These are phyloP conservation scores for Nematocida homosporus DNA, from an alignment of 371 early-diverging fungal genomes.

Conservation along the genomic window DNA sequence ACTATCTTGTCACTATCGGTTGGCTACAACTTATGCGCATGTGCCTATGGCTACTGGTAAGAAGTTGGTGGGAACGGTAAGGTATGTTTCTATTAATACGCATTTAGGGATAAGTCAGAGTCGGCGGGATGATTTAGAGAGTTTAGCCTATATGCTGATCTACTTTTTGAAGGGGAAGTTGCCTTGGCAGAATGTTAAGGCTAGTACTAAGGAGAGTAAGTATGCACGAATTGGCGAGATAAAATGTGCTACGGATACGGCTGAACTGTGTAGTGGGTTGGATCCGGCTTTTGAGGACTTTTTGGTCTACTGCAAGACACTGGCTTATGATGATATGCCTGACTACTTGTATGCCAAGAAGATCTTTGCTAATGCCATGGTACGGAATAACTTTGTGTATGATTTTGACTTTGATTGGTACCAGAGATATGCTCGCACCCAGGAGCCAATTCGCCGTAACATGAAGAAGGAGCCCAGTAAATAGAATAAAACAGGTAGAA, in stretches of 20 bases:
- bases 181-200: slow-evolving; percentile 62
- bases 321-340: slow-evolving; percentile 89
- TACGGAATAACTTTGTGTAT: slow-evolving; percentile 43
- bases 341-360: slow-evolving; percentile 71
- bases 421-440: slow-evolving; percentile 24
- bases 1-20: slow-evolving; percentile 56
- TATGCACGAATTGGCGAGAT: slow-evolving; percentile 45
- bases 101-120: slow-evolving; percentile 56
- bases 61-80: slow-evolving; percentile 61
- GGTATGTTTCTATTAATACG: slow-evolving; percentile 63
- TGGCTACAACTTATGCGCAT: slow-evolving; percentile 46
- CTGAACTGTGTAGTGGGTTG: slow-evolving; percentile 49
- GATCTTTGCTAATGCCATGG: slow-evolving; percentile 51
- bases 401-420: slow-evolving; percentile 56
- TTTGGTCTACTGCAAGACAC: slow-evolving; percentile 80
- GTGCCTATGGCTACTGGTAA: slow-evolving; percentile 43
- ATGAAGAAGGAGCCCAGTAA: slow-evolving; percentile 25
- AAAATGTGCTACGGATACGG: slow-evolving; percentile 26
- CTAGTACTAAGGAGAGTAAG: slow-evolving; percentile 43
- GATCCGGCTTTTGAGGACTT: slow-evolving; percentile 69
- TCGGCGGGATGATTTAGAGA: slow-evolving; percentile 64
- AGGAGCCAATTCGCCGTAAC: slow-evolving; percentile 36
- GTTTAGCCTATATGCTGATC: slow-evolving; percentile 60
- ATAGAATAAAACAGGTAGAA: slow-evolving; percentile 26
- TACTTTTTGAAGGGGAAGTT: slow-evolving; percentile 65